Base-by-base conservation (phyloP, 2,329 filamentous ascomycete genomes). In the Colletotrichum sojae region DNA sequence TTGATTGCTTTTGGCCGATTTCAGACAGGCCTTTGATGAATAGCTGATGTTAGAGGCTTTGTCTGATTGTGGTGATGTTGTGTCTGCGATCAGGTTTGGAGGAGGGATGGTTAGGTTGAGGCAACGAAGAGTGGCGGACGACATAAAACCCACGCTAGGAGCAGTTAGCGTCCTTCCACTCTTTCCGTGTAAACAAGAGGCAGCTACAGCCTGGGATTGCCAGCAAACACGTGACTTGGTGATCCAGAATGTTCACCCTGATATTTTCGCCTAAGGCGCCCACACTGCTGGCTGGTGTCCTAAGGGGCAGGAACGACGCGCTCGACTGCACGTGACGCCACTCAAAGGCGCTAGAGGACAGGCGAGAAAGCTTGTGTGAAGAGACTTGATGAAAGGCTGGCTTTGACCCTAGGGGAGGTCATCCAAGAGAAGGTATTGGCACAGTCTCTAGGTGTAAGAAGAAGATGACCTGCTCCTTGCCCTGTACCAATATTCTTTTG, bases 141-240 rank as follows among this genome's bases (percentile, higher is more conserved):
- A 5, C 2, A 9, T 3, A 13, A 53, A 16, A 36, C 18, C 6
- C 9, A n/a, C 40, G 31, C 48, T 59, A 39, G 31, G 3, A 10
- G 8, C 61, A 55, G 61, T 65, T 68, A 59, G 5, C 49, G 9
- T 54, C 40, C 40, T 43, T n/a, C 15, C 15, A 15, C 13, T 43
- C 40, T n/a, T 43, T 2, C 16, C 6, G 40, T 15, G 13, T 16
- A 4, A 2, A 20, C 15, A 13, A 5, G 15, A 58, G 60, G 43
- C 27, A 65, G 31, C 36, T 18, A 16, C 54, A 10, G 8, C 20
- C n/a, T 27, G n/a, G 3, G 43, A n/a, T 16, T 20, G 1, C 13
- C 31, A 6, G 4, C 13, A 10, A 15, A 40, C 67, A 69, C 67
- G 67, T 69, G 67, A 69, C 45, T 40, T 66, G 53, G 31, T 46